These are phyloP conservation scores for Psidium friedrichsthalianum DNA, from an alignment of 345 rosid species.

Conservation along the genomic window DNA sequence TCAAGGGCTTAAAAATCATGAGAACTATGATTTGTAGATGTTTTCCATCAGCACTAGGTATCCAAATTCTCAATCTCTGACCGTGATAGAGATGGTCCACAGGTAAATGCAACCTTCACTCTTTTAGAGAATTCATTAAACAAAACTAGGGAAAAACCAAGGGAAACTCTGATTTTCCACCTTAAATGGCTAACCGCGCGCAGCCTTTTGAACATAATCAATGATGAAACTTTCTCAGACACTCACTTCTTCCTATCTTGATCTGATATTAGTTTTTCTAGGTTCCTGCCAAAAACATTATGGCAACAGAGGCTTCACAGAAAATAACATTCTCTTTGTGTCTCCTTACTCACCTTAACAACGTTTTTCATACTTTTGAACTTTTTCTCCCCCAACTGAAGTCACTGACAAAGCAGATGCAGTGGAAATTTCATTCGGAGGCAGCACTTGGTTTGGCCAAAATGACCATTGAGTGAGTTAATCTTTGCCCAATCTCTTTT, in stretches of 20 bases:
- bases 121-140: background rate
- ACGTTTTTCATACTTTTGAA: background rate
- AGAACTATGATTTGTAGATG: background rate
- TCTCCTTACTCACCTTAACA: background rate
- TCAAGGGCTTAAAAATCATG: background rate
- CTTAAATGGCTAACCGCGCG: background rate
- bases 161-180: background rate
- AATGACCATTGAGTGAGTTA: background rate
- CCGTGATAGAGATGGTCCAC: background rate
- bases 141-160: background rate
- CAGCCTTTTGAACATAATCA: background rate
- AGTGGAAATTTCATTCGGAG: background rate
- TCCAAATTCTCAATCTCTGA: background rate
- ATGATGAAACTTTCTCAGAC: background rate
- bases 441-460: background rate
- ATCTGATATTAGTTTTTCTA: background rate
- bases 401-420: background rate
- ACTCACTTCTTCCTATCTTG: background rate
- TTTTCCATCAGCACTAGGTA: background rate
- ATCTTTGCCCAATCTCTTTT: background rate
- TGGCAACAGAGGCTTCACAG: background rate
- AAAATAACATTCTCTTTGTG: background rate
- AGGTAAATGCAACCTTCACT: background rate
- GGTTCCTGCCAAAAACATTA: background rate
- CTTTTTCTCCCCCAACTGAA: background rate